These are phyloP conservation scores for Apiosordaria backusii DNA, from an alignment of 495 filamentous ascomycete genomes.

Conservation along the genomic window DNA sequence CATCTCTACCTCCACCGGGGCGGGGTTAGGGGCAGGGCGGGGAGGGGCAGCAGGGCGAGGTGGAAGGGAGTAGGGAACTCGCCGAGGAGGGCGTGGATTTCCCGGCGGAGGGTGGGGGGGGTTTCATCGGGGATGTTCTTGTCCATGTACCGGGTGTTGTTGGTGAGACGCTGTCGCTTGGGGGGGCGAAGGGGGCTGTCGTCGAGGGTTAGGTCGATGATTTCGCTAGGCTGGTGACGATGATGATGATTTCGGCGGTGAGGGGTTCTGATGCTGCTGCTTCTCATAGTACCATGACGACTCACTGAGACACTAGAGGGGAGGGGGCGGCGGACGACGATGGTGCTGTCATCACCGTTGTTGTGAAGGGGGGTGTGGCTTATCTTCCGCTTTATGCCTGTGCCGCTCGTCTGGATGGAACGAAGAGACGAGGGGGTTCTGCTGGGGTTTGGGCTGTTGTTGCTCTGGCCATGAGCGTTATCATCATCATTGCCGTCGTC, in stretches of 20 bases:
- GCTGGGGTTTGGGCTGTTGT: no score
- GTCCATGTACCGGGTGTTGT: neutral
- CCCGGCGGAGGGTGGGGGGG: no score
- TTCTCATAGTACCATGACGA: no score
- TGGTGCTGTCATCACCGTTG: neutral
- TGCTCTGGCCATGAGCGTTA: neutral
- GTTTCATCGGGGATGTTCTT: neutral
- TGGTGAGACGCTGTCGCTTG: neutral
- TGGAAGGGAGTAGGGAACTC: no score
- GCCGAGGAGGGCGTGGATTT: neutral
- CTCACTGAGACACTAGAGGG: neutral
- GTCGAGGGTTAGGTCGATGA: neutral
- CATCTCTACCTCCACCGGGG: neutral
- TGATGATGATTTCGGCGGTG: no score
- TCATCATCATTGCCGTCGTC: neutral
- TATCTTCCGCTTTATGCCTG: neutral
- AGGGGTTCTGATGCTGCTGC: no score
- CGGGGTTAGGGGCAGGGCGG: no score
- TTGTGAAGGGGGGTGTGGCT: neutral
- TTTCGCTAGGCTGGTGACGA: no score
- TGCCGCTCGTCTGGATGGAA: neutral
- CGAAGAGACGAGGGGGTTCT: neutral
- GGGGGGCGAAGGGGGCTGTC: neutral
- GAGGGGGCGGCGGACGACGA: neutral
- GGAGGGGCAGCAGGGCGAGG: no score